Conservation (phyloP, 148 eudicot species). For the Vaccinium myrtillus region DNA sequence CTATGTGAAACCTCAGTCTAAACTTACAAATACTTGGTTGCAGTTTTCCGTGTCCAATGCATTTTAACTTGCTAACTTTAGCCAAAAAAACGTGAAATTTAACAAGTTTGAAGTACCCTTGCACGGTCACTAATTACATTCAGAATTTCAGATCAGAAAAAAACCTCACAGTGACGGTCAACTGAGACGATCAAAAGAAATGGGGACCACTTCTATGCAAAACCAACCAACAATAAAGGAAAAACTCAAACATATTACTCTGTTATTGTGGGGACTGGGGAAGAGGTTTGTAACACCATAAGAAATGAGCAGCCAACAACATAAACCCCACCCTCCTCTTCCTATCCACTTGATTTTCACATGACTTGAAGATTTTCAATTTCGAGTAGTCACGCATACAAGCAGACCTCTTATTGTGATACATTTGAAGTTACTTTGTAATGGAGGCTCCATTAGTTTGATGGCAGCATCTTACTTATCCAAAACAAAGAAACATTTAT, state of each 20-base stretch:
- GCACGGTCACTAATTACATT: neutral
- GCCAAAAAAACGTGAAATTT: neutral
- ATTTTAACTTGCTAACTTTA: neutral
- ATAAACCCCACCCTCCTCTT: neutral
- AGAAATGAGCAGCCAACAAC: neutral
- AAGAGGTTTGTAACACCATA: neutral
- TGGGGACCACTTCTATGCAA: neutral
- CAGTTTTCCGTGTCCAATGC: neutral
- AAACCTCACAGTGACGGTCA: neutral
- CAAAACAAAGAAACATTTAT: neutral
- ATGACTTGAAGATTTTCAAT: neutral
- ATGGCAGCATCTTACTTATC: neutral
- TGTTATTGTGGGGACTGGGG: neutral
- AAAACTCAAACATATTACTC: neutral
- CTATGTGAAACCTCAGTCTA: neutral
- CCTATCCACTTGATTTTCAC: neutral
- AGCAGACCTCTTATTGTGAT: neutral
- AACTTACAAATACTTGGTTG: neutral
- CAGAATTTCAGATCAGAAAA: neutral
- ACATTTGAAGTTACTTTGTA: neutral
- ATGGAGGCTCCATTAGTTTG: neutral
- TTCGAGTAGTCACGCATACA: neutral
- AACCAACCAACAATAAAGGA: neutral
- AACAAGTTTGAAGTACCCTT: neutral
- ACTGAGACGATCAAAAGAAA: neutral